Evolutionary conservation across 768 basidiomycete species (phyloP), one percentile per base, ranked within the genome.

Genomic region (Tubosaeta sp.): DNA sequence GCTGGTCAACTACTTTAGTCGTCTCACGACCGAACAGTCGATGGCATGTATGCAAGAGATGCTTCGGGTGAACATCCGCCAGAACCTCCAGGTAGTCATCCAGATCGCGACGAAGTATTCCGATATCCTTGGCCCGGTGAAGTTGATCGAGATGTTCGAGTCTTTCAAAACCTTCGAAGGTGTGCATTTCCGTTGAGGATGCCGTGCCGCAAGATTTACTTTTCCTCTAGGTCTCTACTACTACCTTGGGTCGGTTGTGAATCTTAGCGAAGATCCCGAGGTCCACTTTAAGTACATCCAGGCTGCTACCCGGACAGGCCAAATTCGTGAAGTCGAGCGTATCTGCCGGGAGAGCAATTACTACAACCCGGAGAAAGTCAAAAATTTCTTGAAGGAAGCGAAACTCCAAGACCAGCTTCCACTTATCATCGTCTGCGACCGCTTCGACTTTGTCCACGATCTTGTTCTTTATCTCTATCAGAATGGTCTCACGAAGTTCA

Each of bases 221-320:
- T 39, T 38, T 16, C 14, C 43, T 4, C 17, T 17, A 89, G 87
- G 91, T 68, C 83, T 99, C 25, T 99, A 98, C 76, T 98, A 98
- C 73, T 98, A 97, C 69, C 86, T 99, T 42, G 97, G 97, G 26
- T 95, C 95, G 10, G 81, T 99, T 59, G 97, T 99, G 68, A 99
- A 98, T 72, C 80, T 99, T 58, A 92, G 88, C 68, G 83, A 92
- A 67, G 97, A 99, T 70, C 81, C 91, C 5, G 97, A 99, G 69
- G 95, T 99, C 3, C 90, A 97, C 76, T 99, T 97, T 85, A 98
- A 99, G 77, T 98, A 98, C 74, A 97, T 99, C 65, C 95, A 98
- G 66, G 97, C 97, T 26, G 97, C 97, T 6, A 95, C 94, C 2
- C 85, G 95, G 26, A 99, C 97, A 27, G 95, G 95, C 38, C 97